These are phyloP conservation scores for Phytomonas sp. DNA, from an alignment of 208 protist species.

Conservation along the genomic window DNA sequence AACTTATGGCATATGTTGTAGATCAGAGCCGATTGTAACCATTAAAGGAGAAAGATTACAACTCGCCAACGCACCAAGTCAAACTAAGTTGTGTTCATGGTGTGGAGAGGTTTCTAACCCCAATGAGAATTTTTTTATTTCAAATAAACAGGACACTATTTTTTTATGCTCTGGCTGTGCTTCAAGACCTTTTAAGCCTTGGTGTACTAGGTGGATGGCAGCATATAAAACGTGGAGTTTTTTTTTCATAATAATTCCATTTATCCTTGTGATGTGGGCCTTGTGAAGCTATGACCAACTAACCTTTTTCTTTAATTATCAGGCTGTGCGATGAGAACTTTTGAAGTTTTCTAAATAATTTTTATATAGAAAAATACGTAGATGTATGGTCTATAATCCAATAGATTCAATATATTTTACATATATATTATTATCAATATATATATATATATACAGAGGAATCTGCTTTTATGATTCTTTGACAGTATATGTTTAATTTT, in stretches of 20 bases:
- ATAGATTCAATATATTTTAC: neutral
- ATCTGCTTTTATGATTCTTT: neutral
- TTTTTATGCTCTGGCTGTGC: slow-evolving; percentile 64
- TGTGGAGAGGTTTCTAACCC: slow-evolving; percentile 38
- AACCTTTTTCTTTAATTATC: neutral
- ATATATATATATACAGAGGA: slow-evolving; percentile 3
- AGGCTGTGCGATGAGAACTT: neutral
- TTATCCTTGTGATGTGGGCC: slow-evolving; percentile 13
- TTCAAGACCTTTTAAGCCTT: slow-evolving; percentile 46
- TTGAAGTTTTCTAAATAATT: neutral
- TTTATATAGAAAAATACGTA: neutral
- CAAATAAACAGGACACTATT: neutral
- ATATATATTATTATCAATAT: slow-evolving; percentile 1
- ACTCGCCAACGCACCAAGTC: neutral
- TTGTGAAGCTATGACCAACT: slow-evolving; percentile 5
- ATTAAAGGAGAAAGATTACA: slow-evolving; percentile 20
- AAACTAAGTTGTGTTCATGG: slow-evolving; percentile 12
- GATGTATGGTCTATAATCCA: neutral
- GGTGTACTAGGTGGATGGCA: slow-evolving; percentile 55
- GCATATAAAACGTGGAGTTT: slow-evolving; percentile 42
- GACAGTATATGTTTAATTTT: neutral
- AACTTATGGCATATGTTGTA: slow-evolving; percentile 67
- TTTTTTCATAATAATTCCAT: slow-evolving; percentile 15
- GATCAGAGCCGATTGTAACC: slow-evolving; percentile 26
- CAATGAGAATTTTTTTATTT: slow-evolving; percentile 16